Evolutionary conservation across 352 stramenopile genomes (phyloP), one percentile per base, ranked within the genome.

Genomic region (Globisporangium alternatum): DNA sequence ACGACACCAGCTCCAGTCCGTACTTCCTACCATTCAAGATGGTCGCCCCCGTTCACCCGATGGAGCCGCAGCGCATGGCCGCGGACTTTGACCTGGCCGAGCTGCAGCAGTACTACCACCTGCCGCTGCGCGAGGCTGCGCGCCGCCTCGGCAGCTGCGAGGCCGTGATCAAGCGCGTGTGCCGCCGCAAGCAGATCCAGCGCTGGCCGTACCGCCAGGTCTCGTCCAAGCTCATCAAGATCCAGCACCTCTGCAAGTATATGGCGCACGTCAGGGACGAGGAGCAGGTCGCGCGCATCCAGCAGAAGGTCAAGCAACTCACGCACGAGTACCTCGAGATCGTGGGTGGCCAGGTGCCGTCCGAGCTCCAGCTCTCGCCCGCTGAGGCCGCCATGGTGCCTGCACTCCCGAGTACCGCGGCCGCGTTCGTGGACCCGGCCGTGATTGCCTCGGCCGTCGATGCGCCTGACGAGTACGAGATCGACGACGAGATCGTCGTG

Each of bases 121-220:
- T 93, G 73, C 86, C 84, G 39, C 77, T 95, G 28, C 82, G 82
- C 44, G 81, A 95, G 72, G 86, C 84, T 35, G 86, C 86, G 7
- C 75, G 73, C 44, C 79, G 80, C 28, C 81, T 95, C 25, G 82
- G 82, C 30, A 90, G 78, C 55, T 93, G 85, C 62, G 86, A 93
- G 67, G 86, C 81, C 37, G 84, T 90, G 43, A 81, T 95, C 67
- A 95, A 93, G 76, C 83, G 84, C 56, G 76, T 91, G 17, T 95
- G 86, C 63, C 84, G 86, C 45, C 83, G 79, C 60, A 86, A 86
- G 60, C 79, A 88, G 67, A 92, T 95, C 70, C 78, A 84, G 67
- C 77, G 83, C 55, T 95, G 86, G 86, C 83, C 83, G 5, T 95
- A 95, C 71, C 86, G 86, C 66, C 83, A 95, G 65, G 83, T 94